Percentiles rank a stretch among this genome's conserved stretches.
These are phyloP conservation scores for Pyricularia grisea DNA, from an alignment of 2,329 filamentous ascomycete species.

Conservation along the genomic window DNA sequence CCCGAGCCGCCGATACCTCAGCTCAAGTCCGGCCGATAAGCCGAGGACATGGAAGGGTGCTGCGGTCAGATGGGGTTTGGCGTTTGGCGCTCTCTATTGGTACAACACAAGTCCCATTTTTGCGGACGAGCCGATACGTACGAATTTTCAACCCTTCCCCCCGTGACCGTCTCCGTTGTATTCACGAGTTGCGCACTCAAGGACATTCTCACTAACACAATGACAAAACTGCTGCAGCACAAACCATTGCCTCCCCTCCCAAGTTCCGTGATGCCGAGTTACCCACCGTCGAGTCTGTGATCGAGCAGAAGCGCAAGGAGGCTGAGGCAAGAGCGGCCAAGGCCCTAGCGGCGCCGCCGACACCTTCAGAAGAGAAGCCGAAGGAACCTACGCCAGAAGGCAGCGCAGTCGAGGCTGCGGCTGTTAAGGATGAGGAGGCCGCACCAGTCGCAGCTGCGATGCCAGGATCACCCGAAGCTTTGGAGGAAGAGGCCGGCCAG, in stretches of 20 bases:
- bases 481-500: slow-evolving; percentile 75
- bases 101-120: slow-evolving; percentile 89
- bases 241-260: slow-evolving; percentile 31
- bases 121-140: slow-evolving; percentile 72
- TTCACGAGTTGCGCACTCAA: slow-evolving; percentile 4
- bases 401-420: slow-evolving; percentile 16
- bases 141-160: slow-evolving; percentile 19
- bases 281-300: slow-evolving; percentile 57
- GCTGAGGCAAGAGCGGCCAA: slow-evolving; percentile 24
- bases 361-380: slow-evolving; percentile 17
- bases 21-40: slow-evolving; percentile 50
- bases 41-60: slow-evolving; percentile 76
- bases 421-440: slow-evolving; percentile 12
- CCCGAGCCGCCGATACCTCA: slow-evolving; percentile 40
- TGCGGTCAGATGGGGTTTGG: slow-evolving; percentile 64
- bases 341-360: slow-evolving; percentile 14
- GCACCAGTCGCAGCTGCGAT: slow-evolving; percentile 11
- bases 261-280: slow-evolving; percentile 48
- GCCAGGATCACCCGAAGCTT: slow-evolving; percentile 31
- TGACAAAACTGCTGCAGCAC: slow-evolving; percentile 11
- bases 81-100: slow-evolving; percentile 73
- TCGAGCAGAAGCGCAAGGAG: slow-evolving; percentile 52
- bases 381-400: slow-evolving; percentile 12
- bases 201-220: background rate
- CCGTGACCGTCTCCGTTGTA: slow-evolving; percentile 6